Percentiles rank a stretch among this genome's conserved stretches.
phyloP scores from a whole-genome alignment of 2,329 filamentous ascomycete genomes.

The Ophiostoma populinum region DNA sequence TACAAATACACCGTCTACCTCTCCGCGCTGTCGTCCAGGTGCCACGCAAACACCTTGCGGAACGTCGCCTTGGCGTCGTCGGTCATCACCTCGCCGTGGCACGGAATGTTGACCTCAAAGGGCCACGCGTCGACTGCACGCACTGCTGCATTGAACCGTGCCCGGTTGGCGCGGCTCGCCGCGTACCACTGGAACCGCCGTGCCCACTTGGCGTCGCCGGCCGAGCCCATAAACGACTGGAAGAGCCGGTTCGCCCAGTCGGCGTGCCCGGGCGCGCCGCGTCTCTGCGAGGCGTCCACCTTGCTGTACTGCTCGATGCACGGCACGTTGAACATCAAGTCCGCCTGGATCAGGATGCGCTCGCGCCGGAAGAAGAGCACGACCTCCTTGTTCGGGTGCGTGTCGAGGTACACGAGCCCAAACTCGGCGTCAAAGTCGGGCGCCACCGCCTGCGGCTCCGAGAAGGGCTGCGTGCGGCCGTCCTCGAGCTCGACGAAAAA shows the following conservation, averaged over 20 bases:
- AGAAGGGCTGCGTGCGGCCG: constrained; percentile 28
- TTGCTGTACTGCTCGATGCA: constrained; percentile 68
- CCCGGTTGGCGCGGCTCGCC: constrained; percentile 39
- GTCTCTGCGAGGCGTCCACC: constrained; percentile 16
- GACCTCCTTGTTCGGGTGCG: constrained; percentile 69
- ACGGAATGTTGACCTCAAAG: constrained; percentile 72
- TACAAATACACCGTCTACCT: no score
- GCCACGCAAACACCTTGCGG: constrained; percentile 67
- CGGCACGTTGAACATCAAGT: constrained; percentile 83
- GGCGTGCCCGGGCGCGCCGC: constrained; percentile 24
- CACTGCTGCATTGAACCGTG: constrained; percentile 53
- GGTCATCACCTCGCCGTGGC: constrained; percentile 83
- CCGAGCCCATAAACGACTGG: constrained; percentile 39
- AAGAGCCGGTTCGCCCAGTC: constrained; percentile 28
- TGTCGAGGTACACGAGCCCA: constrained; percentile 65
- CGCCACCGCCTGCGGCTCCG: constrained; percentile 34
- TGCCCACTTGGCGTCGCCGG: constrained; percentile 52
- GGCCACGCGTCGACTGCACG: constrained; percentile 60
- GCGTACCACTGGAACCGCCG: constrained; percentile 73
- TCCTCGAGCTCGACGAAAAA: constrained; percentile 54
- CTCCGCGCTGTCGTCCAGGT: constrained; percentile 36
- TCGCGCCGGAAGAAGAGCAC: constrained; percentile 74
- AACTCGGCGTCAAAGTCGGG: constrained; percentile 78
- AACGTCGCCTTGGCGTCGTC: constrained; percentile 56
- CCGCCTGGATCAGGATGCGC: constrained; percentile 67